phyloP scores from a whole-genome alignment of 164 flowering plant genomes.

The Liriodendron chinense region DNA sequence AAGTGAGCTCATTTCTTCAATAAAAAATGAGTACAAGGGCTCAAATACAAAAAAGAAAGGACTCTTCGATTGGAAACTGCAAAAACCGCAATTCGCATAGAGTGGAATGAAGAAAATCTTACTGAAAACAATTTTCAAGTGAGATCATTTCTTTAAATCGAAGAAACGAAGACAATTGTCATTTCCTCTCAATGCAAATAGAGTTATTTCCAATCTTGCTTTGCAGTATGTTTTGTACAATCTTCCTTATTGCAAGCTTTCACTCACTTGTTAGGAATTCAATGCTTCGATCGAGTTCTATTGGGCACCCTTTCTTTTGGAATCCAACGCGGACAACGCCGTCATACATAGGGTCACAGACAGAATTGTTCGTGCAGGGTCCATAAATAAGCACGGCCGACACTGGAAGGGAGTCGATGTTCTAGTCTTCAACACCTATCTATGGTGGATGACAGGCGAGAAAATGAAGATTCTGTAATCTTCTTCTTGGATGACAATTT shows the following conservation, averaged over 20 bases:
- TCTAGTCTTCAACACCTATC: conserved; percentile 68
- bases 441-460: conserved; percentile 78
- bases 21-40: too few relatives aligned
- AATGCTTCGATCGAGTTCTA: conserved; percentile 93
- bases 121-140: too few relatives aligned
- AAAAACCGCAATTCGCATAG: not conserved
- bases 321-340: conserved; percentile 75
- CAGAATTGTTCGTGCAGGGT: conserved; percentile 57
- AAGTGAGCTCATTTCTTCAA: not conserved
- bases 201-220: not conserved
- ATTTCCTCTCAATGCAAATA: not conserved
- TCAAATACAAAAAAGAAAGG: not conserved
- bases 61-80: not conserved
- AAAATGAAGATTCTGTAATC: conserved; percentile 59
- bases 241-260: not conserved
- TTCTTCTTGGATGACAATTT: not conserved
- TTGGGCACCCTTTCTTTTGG: conserved; percentile 95
- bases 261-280: conserved; percentile 47
- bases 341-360: conserved; percentile 53
- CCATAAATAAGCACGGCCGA: conserved; percentile 59
- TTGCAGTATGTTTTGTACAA: not conserved
- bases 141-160: too few relatives aligned
- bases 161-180: not conserved
- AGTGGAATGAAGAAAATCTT: not conserved
- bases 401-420: conserved; percentile 68